A percentile compares a stretch with the other conserved stretches of the same genome.
Evolutionary conservation across 228 moss, liverwort and hornwort species (phyloP).

Genomic region (Sphagnum magellanicum): DNA sequence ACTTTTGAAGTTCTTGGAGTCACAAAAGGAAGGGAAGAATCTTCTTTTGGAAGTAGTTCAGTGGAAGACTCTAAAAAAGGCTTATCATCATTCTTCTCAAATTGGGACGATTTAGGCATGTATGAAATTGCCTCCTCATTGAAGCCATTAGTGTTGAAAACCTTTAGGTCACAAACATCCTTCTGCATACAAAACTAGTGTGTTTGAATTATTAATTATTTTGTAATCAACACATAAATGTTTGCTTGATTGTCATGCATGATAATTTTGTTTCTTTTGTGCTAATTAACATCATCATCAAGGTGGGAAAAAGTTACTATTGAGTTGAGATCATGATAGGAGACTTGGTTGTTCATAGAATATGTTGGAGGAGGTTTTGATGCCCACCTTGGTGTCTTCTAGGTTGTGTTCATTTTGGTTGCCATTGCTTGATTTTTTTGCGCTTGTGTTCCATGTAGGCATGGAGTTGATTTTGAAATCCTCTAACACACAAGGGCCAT

Average conservation of each 20-base stretch:
- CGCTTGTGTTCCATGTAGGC: constrained; percentile 14
- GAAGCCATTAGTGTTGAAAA: constrained; percentile 15
- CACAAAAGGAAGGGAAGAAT: constrained; percentile 11
- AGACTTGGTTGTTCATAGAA: background rate
- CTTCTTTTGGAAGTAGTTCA: constrained; percentile 15
- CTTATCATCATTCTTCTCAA: constrained; percentile 12
- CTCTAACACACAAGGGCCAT: constrained; percentile 39
- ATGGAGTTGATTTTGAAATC: constrained; percentile 41
- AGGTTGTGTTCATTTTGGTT: constrained; percentile 17
- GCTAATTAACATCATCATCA: background rate
- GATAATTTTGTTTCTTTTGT: background rate
- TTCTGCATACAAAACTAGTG: background rate
- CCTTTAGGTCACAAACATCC: constrained; percentile 16
- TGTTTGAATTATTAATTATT: background rate
- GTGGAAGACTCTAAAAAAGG: constrained; percentile 7
- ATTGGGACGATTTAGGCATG: constrained; percentile 15
- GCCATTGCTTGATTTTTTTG: constrained; percentile 21
- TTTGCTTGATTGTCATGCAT: background rate
- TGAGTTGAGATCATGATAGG: background rate
- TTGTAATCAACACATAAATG: background rate
- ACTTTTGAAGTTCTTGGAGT: constrained; percentile 15
- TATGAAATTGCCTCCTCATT: constrained; percentile 11
- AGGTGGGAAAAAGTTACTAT: background rate
- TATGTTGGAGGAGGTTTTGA: background rate
- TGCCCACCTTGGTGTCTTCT: constrained; percentile 22